Evolutionary conservation across 1,284 basidiomycete genomes (phyloP).

Genomic region (Hortiboletus rubellus): DNA sequence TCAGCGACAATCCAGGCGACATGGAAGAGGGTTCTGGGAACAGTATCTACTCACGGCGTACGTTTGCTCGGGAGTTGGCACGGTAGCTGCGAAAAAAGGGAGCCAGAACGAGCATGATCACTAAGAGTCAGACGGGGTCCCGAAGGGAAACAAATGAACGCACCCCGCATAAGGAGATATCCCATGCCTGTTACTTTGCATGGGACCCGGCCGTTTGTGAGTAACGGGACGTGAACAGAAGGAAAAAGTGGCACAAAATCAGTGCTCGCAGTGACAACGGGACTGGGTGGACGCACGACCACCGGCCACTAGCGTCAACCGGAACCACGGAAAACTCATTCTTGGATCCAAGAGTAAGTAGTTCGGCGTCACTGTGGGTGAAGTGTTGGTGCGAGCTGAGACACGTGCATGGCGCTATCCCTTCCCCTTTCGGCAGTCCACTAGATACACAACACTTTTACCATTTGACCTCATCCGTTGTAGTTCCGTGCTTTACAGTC

Average conservation of each 20-base stretch:
- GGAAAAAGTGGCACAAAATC: not conserved
- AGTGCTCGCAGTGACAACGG: slow-evolving; percentile 5
- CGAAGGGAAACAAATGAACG: slow-evolving; percentile 25
- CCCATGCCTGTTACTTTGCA: slow-evolving; percentile 58
- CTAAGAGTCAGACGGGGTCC: slow-evolving; percentile 3
- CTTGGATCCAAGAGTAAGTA: not conserved
- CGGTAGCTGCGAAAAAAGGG: slow-evolving; percentile 46
- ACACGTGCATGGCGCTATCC: not conserved
- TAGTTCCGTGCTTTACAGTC: too few species aligned
- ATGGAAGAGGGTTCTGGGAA: not conserved
- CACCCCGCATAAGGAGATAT: slow-evolving; percentile 66
- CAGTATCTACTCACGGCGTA: slow-evolving; percentile 35
- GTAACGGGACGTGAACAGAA: not conserved
- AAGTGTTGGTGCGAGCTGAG: not conserved
- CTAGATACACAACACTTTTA: too few species aligned
- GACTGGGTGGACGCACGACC: slow-evolving; percentile 44
- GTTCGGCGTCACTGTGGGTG: not conserved
- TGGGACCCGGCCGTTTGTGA: not conserved
- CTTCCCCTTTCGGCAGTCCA: too few species aligned
- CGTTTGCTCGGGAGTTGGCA: slow-evolving; percentile 47
- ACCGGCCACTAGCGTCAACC: slow-evolving; percentile 45
- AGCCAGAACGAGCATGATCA: slow-evolving; percentile 1
- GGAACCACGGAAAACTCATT: slow-evolving; percentile 53
- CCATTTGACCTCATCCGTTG: too few species aligned
- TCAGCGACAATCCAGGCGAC: slow-evolving; percentile 1